Conservation (phyloP, 2,329 filamentous ascomycete species). For the Bimuria novae-zelandiae region DNA sequence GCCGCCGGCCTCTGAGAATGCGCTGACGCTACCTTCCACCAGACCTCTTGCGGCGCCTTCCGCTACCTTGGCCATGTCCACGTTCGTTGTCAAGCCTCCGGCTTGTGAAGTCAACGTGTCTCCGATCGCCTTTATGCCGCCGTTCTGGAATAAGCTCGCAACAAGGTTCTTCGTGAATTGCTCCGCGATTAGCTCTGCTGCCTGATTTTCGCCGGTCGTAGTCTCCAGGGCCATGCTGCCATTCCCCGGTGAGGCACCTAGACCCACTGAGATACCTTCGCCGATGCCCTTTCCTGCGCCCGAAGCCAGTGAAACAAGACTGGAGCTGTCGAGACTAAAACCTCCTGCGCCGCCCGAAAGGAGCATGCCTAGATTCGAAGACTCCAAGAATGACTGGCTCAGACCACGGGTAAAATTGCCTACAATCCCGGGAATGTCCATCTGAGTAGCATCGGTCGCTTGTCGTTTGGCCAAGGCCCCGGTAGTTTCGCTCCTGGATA, state of each 20-base stretch:
- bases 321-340: slow-evolving; percentile 18
- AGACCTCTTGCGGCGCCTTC: slow-evolving; percentile 35
- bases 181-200: slow-evolving; percentile 21
- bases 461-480: slow-evolving; percentile 18
- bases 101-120: slow-evolving; percentile 10
- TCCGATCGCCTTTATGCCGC: slow-evolving; percentile 16
- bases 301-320: slow-evolving; percentile 27
- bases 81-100: slow-evolving; percentile 11
- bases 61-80: slow-evolving; percentile 25
- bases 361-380: slow-evolving; percentile 23
- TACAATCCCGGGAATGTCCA: slow-evolving; percentile 25
- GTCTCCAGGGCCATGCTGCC: slow-evolving; percentile 5
- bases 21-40: slow-evolving; percentile 31
- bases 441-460: slow-evolving; percentile 9
- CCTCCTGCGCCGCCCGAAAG: not conserved
- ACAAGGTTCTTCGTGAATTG: slow-evolving; percentile 28
- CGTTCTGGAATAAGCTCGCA: slow-evolving; percentile 30
- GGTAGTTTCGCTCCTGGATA: slow-evolving; percentile 11
- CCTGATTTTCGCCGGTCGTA: slow-evolving; percentile 11
- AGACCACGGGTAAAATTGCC: slow-evolving; percentile 29
- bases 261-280: slow-evolving; percentile 28
- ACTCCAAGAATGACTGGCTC: slow-evolving; percentile 30
- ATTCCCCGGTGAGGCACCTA: slow-evolving; percentile 17
- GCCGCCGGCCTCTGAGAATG: slow-evolving; percentile 31
- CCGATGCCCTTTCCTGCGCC: slow-evolving; percentile 37